phyloP scores from a whole-genome alignment of 306 rosid species.

The Vigna radiata region DNA sequence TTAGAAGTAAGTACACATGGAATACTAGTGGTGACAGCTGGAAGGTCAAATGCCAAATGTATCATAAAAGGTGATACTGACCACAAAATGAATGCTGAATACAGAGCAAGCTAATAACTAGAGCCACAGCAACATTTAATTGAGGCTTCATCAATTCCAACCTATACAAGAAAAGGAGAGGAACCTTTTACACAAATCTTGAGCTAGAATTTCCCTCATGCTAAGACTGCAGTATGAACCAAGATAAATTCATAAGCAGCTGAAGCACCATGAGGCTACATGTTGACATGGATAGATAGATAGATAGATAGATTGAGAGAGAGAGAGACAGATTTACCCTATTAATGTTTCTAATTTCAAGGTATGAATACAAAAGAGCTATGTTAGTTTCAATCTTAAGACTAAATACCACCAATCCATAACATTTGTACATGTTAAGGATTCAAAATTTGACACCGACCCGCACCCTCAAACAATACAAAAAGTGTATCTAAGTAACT shows the following conservation, averaged over 20 bases:
- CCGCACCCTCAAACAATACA: neutral
- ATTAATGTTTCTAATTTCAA: no score
- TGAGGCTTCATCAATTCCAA: slow-evolving; percentile 73
- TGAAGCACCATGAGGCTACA: slow-evolving; percentile 17
- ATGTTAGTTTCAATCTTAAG: no score
- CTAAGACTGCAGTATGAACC: slow-evolving; percentile 26
- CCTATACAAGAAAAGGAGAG: slow-evolving; percentile 44
- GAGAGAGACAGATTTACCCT: no score
- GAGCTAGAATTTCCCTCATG: slow-evolving; percentile 33
- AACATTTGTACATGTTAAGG: slow-evolving; percentile 11
- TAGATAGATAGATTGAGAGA: no score
- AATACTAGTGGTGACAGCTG: neutral
- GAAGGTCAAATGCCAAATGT: neutral
- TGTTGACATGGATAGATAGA: neutral
- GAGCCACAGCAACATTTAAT: slow-evolving; percentile 56
- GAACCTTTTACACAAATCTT: slow-evolving; percentile 33
- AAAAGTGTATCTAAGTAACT: slow-evolving; percentile 1
- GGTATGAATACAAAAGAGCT: no score
- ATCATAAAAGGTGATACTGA: slow-evolving; percentile 47
- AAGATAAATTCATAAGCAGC: slow-evolving; percentile 15
- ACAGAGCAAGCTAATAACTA: slow-evolving; percentile 62
- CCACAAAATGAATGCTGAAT: slow-evolving; percentile 74
- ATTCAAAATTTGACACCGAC: neutral
- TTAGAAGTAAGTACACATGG: neutral
- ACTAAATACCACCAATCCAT: no score